A percentile compares a stretch with the other conserved stretches of the same genome.
Conservation (phyloP, 345 rosid genomes). For the Trapa incisa region DNA sequence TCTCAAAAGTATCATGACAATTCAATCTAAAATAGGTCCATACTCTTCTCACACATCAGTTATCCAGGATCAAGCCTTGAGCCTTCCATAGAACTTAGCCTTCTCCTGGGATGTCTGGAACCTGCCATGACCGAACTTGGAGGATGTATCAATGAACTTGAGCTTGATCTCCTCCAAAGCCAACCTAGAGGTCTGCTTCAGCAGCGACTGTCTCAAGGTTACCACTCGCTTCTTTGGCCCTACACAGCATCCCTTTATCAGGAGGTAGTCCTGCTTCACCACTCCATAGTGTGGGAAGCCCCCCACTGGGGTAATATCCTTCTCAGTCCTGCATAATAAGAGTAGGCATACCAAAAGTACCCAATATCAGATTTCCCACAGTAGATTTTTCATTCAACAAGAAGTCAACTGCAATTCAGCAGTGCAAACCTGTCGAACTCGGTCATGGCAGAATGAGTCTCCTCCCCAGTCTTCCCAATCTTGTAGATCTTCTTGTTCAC, state of each 20-base stretch:
- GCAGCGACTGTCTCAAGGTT: constrained; percentile 60
- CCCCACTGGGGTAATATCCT: constrained; percentile 84
- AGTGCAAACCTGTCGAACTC: constrained; percentile 58
- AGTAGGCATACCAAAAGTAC: not conserved
- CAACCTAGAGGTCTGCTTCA: constrained; percentile 61
- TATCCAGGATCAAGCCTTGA: constrained; percentile 31
- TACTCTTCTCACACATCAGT: no score
- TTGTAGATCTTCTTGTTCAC: constrained; percentile 85
- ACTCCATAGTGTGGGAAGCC: constrained; percentile 89
- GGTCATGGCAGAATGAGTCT: constrained; percentile 63
- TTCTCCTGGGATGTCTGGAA: constrained; percentile 81
- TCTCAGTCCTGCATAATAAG: constrained; percentile 41
- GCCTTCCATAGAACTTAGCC: constrained; percentile 49
- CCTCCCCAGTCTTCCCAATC: constrained; percentile 68
- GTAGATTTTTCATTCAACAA: not conserved
- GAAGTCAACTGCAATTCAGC: not conserved
- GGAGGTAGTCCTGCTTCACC: constrained; percentile 63
- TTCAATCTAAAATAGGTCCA: no score
- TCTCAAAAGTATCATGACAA: no score
- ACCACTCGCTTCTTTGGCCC: constrained; percentile 93
- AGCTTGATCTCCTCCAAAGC: constrained; percentile 63
- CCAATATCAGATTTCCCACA: no score
- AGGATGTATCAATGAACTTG: constrained; percentile 66
- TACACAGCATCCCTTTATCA: constrained; percentile 83
- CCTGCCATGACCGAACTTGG: constrained; percentile 63